These are phyloP conservation scores for Pseudogymnoascus sp. DNA, from an alignment of 2,329 filamentous ascomycete species.

Conservation along the genomic window DNA sequence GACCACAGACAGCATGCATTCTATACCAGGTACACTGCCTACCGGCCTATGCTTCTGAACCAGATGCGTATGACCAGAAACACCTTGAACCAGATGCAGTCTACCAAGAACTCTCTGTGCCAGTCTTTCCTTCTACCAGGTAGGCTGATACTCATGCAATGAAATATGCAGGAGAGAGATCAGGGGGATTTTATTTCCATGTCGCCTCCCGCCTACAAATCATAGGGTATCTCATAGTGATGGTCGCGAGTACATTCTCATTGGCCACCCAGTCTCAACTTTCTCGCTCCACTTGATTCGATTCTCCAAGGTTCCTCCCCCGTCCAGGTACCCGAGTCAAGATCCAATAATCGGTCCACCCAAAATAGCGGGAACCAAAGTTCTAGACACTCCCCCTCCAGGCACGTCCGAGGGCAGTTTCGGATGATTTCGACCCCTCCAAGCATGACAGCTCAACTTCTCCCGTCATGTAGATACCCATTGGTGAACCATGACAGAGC, in stretches of 20 bases:
- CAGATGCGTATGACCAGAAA: neutral
- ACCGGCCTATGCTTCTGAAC: neutral
- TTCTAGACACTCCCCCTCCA: neutral
- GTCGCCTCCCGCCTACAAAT: neutral
- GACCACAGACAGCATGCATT: neutral
- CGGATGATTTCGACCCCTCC: neutral
- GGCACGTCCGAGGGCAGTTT: neutral
- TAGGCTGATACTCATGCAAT: neutral
- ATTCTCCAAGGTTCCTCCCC: neutral
- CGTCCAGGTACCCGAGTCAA: conserved; percentile 7
- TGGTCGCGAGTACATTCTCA: neutral
- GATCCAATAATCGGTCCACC: conserved; percentile 2
- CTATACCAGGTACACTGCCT: neutral
- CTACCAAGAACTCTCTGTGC: neutral
- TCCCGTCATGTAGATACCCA: conserved; percentile 4
- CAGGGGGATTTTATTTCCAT: neutral
- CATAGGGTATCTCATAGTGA: neutral
- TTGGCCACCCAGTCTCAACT: neutral
- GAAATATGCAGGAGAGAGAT: neutral
- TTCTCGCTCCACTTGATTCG: neutral
- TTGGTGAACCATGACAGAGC: neutral
- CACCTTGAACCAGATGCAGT: neutral
- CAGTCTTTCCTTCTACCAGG: neutral
- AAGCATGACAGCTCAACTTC: conserved; percentile 10
- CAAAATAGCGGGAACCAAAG: conserved; percentile 6